Conservation (phyloP, 75 land plant species). For the Chamaecyparis obtusa region DNA sequence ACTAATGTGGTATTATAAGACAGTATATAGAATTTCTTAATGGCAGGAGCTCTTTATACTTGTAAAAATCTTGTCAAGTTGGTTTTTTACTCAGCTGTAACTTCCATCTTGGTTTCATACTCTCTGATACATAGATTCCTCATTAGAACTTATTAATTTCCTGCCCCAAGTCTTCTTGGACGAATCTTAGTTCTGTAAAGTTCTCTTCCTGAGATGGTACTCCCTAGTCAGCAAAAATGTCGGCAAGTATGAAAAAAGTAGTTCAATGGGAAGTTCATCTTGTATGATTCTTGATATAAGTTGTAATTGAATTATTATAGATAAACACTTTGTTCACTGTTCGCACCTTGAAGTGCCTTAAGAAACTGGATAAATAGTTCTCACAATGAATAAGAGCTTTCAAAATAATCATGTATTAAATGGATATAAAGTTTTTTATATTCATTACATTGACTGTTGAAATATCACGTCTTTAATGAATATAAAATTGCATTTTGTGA, state of each 20-base stretch:
- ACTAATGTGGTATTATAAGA: too few relatives aligned
- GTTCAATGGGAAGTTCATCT: neutral
- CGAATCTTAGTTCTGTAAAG: neutral
- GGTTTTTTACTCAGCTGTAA: neutral
- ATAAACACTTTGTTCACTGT: neutral
- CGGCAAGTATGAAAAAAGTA: neutral
- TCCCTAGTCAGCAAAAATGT: neutral
- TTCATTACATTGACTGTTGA: too few relatives aligned
- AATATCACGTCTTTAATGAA: neutral
- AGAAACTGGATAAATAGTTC: neutral
- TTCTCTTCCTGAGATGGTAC: neutral
- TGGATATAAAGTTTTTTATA: neutral
- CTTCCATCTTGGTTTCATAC: neutral
- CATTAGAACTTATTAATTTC: neutral
- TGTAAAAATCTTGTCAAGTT: neutral
- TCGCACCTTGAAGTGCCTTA: neutral
- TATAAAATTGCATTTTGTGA: neutral
- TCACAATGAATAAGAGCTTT: neutral
- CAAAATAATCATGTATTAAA: neutral
- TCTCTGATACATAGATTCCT: neutral
- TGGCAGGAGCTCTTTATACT: neutral
- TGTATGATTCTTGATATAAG: neutral
- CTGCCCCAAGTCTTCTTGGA: neutral
- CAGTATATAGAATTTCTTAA: too few relatives aligned
- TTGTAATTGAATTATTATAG: neutral